These are phyloP conservation scores for Cercospora zeae-maydis DNA, from an alignment of 2,329 filamentous ascomycete genomes.

Conservation along the genomic window DNA sequence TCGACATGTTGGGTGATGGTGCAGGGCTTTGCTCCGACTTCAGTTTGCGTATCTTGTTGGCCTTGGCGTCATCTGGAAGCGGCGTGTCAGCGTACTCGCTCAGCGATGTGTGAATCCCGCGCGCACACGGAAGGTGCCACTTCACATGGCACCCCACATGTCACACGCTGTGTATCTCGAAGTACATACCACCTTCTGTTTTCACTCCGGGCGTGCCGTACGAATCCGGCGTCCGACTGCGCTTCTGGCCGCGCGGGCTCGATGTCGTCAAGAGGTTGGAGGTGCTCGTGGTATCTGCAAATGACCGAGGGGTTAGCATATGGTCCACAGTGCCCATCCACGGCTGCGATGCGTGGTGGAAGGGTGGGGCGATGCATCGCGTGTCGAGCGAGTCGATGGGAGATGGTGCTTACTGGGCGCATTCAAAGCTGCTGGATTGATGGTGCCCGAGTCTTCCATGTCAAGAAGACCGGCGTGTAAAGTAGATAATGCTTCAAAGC, in stretches of 20 bases:
- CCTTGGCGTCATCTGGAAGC: slow-evolving; percentile 43
- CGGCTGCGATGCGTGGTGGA: neutral
- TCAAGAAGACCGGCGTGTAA: slow-evolving; percentile 30
- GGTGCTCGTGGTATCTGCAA: slow-evolving; percentile 39
- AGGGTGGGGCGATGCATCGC: slow-evolving; percentile 19
- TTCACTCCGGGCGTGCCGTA: slow-evolving; percentile 50
- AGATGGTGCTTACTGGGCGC: slow-evolving; percentile 59
- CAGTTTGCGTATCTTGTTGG: slow-evolving; percentile 47
- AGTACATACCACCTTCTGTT: slow-evolving; percentile 65
- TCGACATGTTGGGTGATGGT: slow-evolving; percentile 36
- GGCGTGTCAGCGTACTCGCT: slow-evolving; percentile 24
- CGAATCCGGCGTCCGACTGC: slow-evolving; percentile 70
- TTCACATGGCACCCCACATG: neutral
- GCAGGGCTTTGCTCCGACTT: slow-evolving; percentile 28
- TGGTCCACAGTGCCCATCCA: neutral
- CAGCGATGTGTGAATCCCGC: neutral
- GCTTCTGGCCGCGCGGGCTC: slow-evolving; percentile 68
- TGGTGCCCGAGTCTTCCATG: slow-evolving; percentile 77
- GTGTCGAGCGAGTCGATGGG: slow-evolving; percentile 15
- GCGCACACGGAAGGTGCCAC: neutral
- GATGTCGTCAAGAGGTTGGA: slow-evolving; percentile 42
- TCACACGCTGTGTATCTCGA: slow-evolving; percentile 2
- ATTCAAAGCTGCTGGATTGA: slow-evolving; percentile 85
- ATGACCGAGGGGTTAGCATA: neutral
- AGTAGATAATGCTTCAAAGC: slow-evolving; percentile 30